phyloP scores from a whole-genome alignment of 2,329 filamentous ascomycete species.

The Pseudogymnoascus sp. region DNA sequence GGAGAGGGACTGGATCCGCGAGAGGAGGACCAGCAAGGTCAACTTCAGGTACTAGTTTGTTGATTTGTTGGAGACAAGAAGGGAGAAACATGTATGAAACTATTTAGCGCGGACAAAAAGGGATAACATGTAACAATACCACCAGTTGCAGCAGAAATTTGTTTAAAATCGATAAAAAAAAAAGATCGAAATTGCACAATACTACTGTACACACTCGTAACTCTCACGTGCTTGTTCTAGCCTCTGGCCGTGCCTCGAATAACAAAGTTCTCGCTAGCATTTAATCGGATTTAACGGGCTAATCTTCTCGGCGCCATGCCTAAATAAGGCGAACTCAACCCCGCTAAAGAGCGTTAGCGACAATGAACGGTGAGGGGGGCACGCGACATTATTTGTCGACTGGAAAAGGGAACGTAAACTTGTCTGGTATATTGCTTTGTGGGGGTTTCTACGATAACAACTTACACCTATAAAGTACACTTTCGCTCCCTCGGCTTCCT shows the following conservation, averaged over 20 bases:
- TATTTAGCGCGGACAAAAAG: neutral
- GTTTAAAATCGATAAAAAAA: neutral
- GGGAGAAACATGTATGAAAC: neutral
- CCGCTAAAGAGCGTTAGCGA: neutral
- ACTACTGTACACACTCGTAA: neutral
- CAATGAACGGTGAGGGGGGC: constrained; percentile 6
- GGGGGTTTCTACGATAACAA: constrained; percentile 3
- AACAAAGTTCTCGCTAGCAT: neutral
- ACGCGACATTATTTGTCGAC: constrained; percentile 6
- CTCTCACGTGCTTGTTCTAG: neutral
- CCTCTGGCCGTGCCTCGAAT: neutral
- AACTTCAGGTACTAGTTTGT: neutral
- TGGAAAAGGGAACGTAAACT: constrained; percentile 7
- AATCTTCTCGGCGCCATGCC: neutral
- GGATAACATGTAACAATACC: neutral
- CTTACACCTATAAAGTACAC: neutral
- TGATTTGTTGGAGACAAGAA: neutral
- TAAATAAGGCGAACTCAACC: neutral
- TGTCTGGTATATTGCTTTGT: constrained; percentile 6
- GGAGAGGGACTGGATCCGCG: neutral
- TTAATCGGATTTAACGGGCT: neutral
- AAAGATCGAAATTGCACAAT: neutral
- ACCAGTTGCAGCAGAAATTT: no score
- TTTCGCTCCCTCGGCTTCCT: neutral
- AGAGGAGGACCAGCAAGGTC: neutral